These are phyloP conservation scores for Teratosphaeria viscida DNA, from an alignment of 2,329 filamentous ascomycete species.

Conservation along the genomic window DNA sequence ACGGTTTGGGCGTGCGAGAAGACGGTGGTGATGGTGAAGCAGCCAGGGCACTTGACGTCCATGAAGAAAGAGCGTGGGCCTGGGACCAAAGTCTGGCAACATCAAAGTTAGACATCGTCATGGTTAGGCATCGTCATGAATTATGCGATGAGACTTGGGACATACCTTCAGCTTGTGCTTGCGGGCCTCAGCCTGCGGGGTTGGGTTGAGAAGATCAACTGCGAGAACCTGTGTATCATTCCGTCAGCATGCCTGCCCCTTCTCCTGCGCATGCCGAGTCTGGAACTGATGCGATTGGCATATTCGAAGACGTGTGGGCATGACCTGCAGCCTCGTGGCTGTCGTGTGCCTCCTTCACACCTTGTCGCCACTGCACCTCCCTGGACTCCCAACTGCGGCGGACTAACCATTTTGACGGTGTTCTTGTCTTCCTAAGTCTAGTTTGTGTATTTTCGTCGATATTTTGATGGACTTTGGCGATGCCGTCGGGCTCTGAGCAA, in stretches of 20 bases:
- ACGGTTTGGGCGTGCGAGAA: conserved; percentile 99
- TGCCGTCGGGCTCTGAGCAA: conserved; percentile 6
- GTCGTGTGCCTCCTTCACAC: conserved; percentile 17
- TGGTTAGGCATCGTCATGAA: not conserved
- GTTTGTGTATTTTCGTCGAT: not conserved
- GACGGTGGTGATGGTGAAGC: conserved; percentile 99
- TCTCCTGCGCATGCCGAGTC: not conserved
- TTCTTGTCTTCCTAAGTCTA: conserved; percentile 2
- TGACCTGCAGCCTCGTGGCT: not conserved
- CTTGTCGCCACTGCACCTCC: conserved; percentile 7
- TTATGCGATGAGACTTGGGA: conserved; percentile 3
- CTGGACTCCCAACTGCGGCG: conserved; percentile 1
- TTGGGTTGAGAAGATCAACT: conserved; percentile 99
- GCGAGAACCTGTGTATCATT: conserved; percentile 75
- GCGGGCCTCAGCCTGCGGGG: conserved; percentile 91
- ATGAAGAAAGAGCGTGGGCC: conserved; percentile 99
- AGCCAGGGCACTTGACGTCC: conserved; percentile 99
- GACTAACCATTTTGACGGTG: conserved; percentile 23
- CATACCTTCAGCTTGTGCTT: conserved; percentile 99
- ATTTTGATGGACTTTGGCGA: conserved; percentile 4
- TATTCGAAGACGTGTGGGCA: not conserved
- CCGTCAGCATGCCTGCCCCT: conserved; percentile 13
- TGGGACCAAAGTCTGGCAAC: conserved; percentile 59
- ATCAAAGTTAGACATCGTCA: not conserved
- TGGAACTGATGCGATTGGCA: not conserved